Evolutionary conservation across 371 early-diverging fungal species (phyloP), one percentile per base, ranked within the genome.

Genomic region (Basidiobolus meristosporus): DNA sequence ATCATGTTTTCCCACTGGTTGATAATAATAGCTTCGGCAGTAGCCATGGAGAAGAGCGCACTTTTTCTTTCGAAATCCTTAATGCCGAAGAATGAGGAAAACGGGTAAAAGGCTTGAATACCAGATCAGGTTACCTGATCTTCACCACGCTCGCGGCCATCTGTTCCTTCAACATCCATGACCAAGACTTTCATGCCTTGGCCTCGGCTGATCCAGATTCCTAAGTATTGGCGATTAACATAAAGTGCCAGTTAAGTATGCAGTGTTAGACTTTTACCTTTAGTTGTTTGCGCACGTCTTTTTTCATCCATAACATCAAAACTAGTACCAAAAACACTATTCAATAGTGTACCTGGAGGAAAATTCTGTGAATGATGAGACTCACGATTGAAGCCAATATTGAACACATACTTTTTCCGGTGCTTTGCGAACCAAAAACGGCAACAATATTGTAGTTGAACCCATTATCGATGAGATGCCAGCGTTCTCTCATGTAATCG

Each of bases 1-100:
- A 98, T 93, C 62, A 80, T 82, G 53, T 90, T 77, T 50, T 98
- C 98, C 91, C 95, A 98, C 60, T 96, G 64, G 59, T 98, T 98
- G 42, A 98, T 68, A 45, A 98, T 79, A 36, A 98, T 71, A 22
- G 95, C 95, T 58, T 96, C 90, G 35, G 88, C 66, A 7, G 88
- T 84, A 1, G 98, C 92, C 52, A 98, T 66, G 15, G 96, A 88
- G 54, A 98, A 98, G 39, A 98, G 65, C 14, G 97, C 92, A 40
- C 85, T 86, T 62, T 91, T 93, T 37, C 98, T 73, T 57, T 98
- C 98, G 64, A 95, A 95, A 47, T 98, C 96, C 73, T 78, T 36
- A 15, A 28, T 20, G n/a, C n/a, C n/a, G n/a, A n/a, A n/a, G n/a
- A n/a, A n/a, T n/a, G n/a, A n/a, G n/a, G n/a, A n/a, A n/a, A n/a